Conservation (phyloP, 2,329 filamentous ascomycete genomes). For the Hirsutella rhossiliensis region DNA sequence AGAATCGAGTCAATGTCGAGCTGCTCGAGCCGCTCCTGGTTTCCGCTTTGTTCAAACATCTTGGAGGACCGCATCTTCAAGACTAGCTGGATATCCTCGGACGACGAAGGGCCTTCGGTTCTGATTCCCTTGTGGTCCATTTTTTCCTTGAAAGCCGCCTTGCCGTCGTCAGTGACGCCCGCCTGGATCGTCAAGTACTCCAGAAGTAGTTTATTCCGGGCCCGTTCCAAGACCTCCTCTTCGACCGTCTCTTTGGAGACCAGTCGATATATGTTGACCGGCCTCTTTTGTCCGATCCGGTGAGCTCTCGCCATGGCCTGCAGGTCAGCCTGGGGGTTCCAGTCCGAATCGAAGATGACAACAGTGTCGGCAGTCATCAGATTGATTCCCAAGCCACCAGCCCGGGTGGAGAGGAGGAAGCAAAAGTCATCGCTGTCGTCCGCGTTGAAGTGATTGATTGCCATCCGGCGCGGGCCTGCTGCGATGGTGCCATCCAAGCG, state of each 20-base stretch:
- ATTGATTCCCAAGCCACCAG: constrained; percentile 96
- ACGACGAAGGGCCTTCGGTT: constrained; percentile 74
- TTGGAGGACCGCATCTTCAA: constrained; percentile 97
- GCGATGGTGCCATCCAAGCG: constrained; percentile 91
- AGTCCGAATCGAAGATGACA: constrained; percentile 94
- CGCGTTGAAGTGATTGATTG: constrained; percentile 98
- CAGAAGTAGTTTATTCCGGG: constrained; percentile 91
- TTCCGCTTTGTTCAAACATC: constrained; percentile 96
- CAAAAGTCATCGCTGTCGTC: constrained; percentile 92
- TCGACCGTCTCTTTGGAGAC: constrained; percentile 98
- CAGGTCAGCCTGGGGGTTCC: constrained; percentile 96
- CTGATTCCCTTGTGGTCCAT: constrained; percentile 65
- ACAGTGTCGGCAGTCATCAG: constrained; percentile 98
- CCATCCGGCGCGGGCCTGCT: constrained; percentile 74
- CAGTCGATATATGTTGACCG: constrained; percentile 90
- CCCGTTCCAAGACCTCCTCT: constrained; percentile 91
- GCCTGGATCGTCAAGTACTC: constrained; percentile 97
- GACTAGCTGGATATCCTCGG: constrained; percentile 91
- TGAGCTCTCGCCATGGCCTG: constrained; percentile 98
- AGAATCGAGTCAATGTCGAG: constrained; percentile 96
- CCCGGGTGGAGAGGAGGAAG: constrained; percentile 87
- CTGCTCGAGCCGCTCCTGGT: constrained; percentile 92
- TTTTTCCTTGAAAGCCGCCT: constrained; percentile 63
- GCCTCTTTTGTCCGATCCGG: constrained; percentile 91
- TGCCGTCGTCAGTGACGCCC: constrained; percentile 90